These are phyloP conservation scores for Pseudogymnoascus sp. DNA, from an alignment of 2,329 filamentous ascomycete genomes.

Conservation along the genomic window DNA sequence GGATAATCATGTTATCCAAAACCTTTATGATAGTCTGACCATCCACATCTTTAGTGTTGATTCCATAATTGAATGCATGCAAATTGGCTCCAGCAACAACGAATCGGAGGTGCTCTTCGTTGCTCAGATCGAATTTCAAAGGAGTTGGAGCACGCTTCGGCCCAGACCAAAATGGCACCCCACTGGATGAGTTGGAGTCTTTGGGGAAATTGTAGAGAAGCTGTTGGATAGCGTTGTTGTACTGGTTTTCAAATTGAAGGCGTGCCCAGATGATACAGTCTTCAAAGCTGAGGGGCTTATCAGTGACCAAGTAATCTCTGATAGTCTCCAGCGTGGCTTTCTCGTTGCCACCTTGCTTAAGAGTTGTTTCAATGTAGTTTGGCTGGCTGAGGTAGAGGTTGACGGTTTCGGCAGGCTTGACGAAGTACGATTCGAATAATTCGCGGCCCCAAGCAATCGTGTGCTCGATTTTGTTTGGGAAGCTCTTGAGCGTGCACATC, in stretches of 20 bases:
- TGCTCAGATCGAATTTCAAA: constrained; percentile 78
- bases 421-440: constrained; percentile 88
- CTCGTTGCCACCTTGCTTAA: constrained; percentile 92
- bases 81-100: constrained; percentile 83
- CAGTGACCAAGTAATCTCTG: constrained; percentile 80
- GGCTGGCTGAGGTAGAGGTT: constrained; percentile 90
- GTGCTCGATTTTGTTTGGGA: constrained; percentile 97
- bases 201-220: constrained; percentile 96
- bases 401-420: constrained; percentile 86
- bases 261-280: constrained; percentile 97
- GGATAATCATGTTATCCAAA: constrained; percentile 86
- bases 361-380: constrained; percentile 76
- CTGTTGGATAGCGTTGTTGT: constrained; percentile 93
- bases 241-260: constrained; percentile 89
- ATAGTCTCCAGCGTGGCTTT: constrained; percentile 89
- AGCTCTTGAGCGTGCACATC: constrained; percentile 95
- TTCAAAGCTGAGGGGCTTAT: constrained; percentile 86
- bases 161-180: constrained; percentile 94
- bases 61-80: constrained; percentile 96
- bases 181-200: constrained; percentile 79
- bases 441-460: constrained; percentile 98
- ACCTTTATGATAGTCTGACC: constrained; percentile 70
- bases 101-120: constrained; percentile 82
- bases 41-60: constrained; percentile 71
- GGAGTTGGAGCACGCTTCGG: constrained; percentile 93